Conservation (phyloP, 2,329 filamentous ascomycete genomes). For the Sporothrix phasma region DNA sequence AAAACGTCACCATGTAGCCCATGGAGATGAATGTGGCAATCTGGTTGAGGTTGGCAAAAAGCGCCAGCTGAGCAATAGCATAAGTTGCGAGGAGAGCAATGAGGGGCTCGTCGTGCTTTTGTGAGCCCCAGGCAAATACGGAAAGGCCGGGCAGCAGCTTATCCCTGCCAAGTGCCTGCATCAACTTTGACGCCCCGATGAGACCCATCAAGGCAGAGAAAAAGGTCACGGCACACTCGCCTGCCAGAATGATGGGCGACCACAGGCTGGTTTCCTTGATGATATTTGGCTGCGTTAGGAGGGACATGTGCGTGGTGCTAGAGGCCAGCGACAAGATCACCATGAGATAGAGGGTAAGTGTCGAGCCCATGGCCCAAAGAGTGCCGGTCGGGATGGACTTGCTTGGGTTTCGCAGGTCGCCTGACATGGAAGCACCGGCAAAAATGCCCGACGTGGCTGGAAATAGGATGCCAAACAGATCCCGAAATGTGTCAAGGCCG, state of each 20-base stretch:
- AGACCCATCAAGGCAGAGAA: conserved; percentile 85
- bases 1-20: conserved; percentile 80
- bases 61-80: conserved; percentile 63
- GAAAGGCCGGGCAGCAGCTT: conserved; percentile 66
- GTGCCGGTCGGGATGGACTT: conserved; percentile 80
- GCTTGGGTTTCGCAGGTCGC: conserved; percentile 72
- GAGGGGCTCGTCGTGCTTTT: conserved; percentile 62
- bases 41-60: conserved; percentile 75
- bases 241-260: conserved; percentile 60
- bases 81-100: conserved; percentile 70
- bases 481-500: conserved; percentile 62
- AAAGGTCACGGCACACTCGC: conserved; percentile 72
- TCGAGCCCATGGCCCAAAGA: conserved; percentile 64
- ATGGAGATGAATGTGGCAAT: conserved; percentile 86
- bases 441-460: conserved; percentile 57
- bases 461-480: conserved; percentile 79
- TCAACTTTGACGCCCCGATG: conserved; percentile 72
- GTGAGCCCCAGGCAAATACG: conserved; percentile 64
- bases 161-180: conserved; percentile 75
- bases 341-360: conserved; percentile 63
- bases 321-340: conserved; percentile 72
- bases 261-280: conserved; percentile 77
- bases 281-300: conserved; percentile 66
- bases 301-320: conserved; percentile 62
- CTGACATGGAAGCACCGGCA: conserved; percentile 80